Evolutionary conservation across 495 filamentous ascomycete genomes (phyloP).

Genomic region (Neurospora sublineolata): DNA sequence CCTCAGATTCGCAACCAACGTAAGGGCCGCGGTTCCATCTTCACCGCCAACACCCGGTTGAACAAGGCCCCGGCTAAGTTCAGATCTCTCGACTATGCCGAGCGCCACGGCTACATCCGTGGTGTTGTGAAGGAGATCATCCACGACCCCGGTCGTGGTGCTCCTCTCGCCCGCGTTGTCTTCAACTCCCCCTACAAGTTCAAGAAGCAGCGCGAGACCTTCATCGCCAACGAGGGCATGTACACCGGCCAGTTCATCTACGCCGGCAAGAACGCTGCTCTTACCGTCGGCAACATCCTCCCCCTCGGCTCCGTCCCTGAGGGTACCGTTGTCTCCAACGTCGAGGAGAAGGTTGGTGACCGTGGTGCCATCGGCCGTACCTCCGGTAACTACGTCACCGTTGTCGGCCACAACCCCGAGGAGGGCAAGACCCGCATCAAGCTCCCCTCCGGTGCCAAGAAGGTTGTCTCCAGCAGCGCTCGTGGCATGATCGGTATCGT

Average conservation of each 20-base stretch:
- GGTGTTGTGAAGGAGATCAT: conserved; percentile 98
- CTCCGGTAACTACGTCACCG: conserved; percentile 97
- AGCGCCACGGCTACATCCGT: conserved; percentile 92
- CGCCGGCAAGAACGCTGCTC: conserved; percentile 92
- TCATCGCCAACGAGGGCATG: conserved; percentile 99
- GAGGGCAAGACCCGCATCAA: conserved; percentile 99
- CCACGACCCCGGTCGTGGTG: conserved; percentile 96
- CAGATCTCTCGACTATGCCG: conserved; percentile 85
- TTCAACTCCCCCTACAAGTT: conserved; percentile 90
- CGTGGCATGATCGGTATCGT: conserved; percentile 99
- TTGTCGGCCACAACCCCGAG: conserved; percentile 97
- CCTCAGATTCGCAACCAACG: conserved; percentile 82
- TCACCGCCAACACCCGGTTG: conserved; percentile 78
- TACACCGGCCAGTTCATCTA: conserved; percentile 99
- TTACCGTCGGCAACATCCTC: conserved; percentile 94
- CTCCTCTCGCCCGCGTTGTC: conserved; percentile 87
- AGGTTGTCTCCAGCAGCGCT: conserved; percentile 81
- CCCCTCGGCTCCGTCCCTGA: conserved; percentile 88
- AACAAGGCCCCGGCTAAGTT: conserved; percentile 80
- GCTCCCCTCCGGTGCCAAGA: conserved; percentile 97
- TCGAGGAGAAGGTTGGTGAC: conserved; percentile 98
- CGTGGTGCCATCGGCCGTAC: conserved; percentile 90
- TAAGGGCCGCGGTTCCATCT: conserved; percentile 97
- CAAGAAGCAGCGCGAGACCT: conserved; percentile 85
- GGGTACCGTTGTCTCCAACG: conserved; percentile 96